Base-by-base conservation (phyloP, 352 stramenopile species). In the Phytopythium chamaehyphon region DNA sequence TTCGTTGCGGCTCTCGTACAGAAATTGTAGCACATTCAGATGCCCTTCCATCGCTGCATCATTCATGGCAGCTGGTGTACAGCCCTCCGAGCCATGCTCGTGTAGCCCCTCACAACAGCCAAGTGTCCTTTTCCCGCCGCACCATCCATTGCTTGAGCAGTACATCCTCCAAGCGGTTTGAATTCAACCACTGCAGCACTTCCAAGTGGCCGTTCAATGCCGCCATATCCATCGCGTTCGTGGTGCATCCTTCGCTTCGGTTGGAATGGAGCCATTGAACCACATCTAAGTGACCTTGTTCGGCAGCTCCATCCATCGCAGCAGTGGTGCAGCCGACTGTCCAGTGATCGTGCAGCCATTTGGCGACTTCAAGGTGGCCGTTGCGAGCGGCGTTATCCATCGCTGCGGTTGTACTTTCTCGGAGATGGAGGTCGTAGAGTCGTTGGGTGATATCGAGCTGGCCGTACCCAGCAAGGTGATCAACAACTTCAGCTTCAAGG, bases 251-350 rank as follows among this genome's bases (percentile, higher is more conserved):
- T 54, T 68, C 63, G 35, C 36, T 35, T 10, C 63, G 40, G 14
- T 47, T 57, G 19, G 51, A 22, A 11, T 71, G 59, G 1, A 72
- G 50, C 59, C 59, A 72, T 33, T 69, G 57, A 2, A 72, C 51
- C 12, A 72, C 23, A 0, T 31, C 47, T 23, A 69, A 23, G 21
- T 72, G 53, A 3, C 64, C 64, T 46, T 66, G 62, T 0, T 39
- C 35, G 7, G 64, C 59, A n/a, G 60, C 55, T 36, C 59, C 59
- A 22, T 48, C 42, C 42, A 48, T 37, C 12, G 12, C 39, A 15
- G 15, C n/a, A 24, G 28, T 33, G 28, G 28, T 46, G 40, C 19
- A 21, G n/a, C 15, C 40, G 26, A 3, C 21, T 33, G 10, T 45
- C 24, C 44, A 24, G 22, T 64, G 67, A 0, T n/a, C 26, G 12